Conservation (phyloP, 2,329 filamentous ascomycete genomes). For the Tothia fuscella region DNA sequence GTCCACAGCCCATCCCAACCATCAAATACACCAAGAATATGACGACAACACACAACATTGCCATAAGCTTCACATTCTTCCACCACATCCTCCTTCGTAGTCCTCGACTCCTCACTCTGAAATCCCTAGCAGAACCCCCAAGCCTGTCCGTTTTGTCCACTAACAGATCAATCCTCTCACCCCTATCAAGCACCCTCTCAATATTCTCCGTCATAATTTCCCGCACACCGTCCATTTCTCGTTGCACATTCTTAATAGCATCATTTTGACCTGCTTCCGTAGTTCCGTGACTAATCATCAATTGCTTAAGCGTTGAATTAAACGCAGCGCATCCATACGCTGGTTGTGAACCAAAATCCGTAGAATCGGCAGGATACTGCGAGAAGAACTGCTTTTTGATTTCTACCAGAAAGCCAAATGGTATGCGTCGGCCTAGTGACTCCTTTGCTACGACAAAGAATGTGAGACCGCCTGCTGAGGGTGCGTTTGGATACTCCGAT, state of each 20-base stretch:
- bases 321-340: conserved; percentile 86
- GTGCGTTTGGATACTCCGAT: conserved; percentile 42
- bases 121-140: conserved; percentile 80
- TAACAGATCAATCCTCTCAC: conserved; percentile 83
- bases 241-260: conserved; percentile 69
- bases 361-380: conserved; percentile 51
- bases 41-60: conserved; percentile 58
- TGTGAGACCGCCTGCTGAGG: conserved; percentile 68
- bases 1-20: conserved; percentile 59
- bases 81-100: conserved; percentile 96
- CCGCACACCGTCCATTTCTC: conserved; percentile 83
- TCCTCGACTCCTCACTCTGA: conserved; percentile 74
- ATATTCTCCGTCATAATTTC: conserved; percentile 96
- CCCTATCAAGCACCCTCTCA: conserved; percentile 70
- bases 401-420: conserved; percentile 85
- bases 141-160: conserved; percentile 94
- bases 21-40: conserved; percentile 61
- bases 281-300: conserved; percentile 79
- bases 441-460: conserved; percentile 83
- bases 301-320: conserved; percentile 61
- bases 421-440: conserved; percentile 71
- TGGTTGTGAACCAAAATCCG: conserved; percentile 65
- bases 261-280: conserved; percentile 65
- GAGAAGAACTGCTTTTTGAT: conserved; percentile 78
- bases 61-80: conserved; percentile 98